Percentiles rank a stretch among this genome's conserved stretches.
These are phyloP conservation scores for Eucalyptus marginata DNA, from an alignment of 345 rosid species.

Conservation along the genomic window DNA sequence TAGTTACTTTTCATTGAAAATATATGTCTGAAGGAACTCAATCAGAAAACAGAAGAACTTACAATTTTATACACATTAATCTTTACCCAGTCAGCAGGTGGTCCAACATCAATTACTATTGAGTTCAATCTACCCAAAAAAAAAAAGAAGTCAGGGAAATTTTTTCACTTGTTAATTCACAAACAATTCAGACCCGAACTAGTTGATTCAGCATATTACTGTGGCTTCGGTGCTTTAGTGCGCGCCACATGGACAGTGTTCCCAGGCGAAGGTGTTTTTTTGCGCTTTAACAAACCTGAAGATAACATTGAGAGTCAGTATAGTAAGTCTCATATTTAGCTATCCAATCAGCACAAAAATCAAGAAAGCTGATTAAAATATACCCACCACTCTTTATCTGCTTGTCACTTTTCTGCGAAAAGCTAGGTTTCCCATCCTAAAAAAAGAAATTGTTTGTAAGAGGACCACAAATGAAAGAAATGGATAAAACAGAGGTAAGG, in stretches of 20 bases:
- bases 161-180: not conserved
- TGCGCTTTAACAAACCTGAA: constrained; percentile 44
- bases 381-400: constrained; percentile 39
- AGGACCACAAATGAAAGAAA: not conserved
- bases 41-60: constrained; percentile 2
- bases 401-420: constrained; percentile 31
- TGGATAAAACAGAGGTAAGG: not conserved
- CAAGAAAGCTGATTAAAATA: not conserved
- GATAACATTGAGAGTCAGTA: not conserved
- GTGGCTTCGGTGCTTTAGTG: constrained; percentile 22
- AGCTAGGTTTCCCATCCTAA: constrained; percentile 38
- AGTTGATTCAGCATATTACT: constrained; percentile 5
- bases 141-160: not conserved
- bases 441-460: not conserved
- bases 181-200: not conserved
- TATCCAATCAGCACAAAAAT: not conserved
- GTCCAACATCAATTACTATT: constrained; percentile 39
- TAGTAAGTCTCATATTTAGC: not conserved
- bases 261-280: constrained; percentile 24
- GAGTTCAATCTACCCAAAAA: constrained; percentile 19
- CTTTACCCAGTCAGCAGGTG: constrained; percentile 76
- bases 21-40: not conserved
- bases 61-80: constrained; percentile 48
- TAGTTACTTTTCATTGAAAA: not conserved
- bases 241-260: constrained; percentile 15